Percentiles rank a stretch among this genome's conserved stretches.
Evolutionary conservation across 441 rosid species (phyloP).

Genomic region (Melastoma candidum): DNA sequence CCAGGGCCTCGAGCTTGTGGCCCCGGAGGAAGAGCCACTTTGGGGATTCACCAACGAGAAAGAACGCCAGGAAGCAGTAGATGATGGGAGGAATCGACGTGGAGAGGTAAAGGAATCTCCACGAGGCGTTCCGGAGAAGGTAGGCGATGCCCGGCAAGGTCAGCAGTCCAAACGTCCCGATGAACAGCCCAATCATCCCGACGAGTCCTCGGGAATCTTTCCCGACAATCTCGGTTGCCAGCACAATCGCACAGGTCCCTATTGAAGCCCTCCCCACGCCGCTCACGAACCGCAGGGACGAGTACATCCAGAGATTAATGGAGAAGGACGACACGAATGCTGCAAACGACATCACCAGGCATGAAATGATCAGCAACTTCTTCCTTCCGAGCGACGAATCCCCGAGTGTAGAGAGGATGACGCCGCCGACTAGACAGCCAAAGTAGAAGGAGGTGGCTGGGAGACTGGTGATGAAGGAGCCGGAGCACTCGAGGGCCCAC

Average conservation of each 20-base stretch:
- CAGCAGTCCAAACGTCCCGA: constrained; percentile 18
- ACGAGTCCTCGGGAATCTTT: constrained; percentile 15
- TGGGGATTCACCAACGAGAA: constrained; percentile 29
- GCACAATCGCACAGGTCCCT: constrained; percentile 12
- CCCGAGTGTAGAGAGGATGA: constrained; percentile 13
- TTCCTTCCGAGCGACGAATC: constrained; percentile 22
- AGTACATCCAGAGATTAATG: constrained; percentile 20
- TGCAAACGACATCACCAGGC: constrained; percentile 15
- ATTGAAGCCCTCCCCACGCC: constrained; percentile 21
- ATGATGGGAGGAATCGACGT: constrained; percentile 20
- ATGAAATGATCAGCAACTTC: constrained; percentile 13
- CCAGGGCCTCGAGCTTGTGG: constrained; percentile 21
- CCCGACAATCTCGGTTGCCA: constrained; percentile 17
- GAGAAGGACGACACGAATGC: constrained; percentile 9
- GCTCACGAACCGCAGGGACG: constrained; percentile 10
- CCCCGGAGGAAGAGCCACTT: constrained; percentile 34
- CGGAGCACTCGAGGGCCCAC: constrained; percentile 21
- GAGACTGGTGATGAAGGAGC: constrained; percentile 16
- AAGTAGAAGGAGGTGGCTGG: constrained; percentile 19
- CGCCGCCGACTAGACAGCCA: constrained; percentile 21
- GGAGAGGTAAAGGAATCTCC: constrained; percentile 28
- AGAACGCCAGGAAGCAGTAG: constrained; percentile 11
- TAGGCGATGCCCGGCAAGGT: constrained; percentile 20
- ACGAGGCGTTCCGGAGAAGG: constrained; percentile 15
- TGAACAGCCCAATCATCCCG: constrained; percentile 9